Base-by-base conservation (phyloP, 805 yeast species). In the Yarrowia deformans region DNA sequence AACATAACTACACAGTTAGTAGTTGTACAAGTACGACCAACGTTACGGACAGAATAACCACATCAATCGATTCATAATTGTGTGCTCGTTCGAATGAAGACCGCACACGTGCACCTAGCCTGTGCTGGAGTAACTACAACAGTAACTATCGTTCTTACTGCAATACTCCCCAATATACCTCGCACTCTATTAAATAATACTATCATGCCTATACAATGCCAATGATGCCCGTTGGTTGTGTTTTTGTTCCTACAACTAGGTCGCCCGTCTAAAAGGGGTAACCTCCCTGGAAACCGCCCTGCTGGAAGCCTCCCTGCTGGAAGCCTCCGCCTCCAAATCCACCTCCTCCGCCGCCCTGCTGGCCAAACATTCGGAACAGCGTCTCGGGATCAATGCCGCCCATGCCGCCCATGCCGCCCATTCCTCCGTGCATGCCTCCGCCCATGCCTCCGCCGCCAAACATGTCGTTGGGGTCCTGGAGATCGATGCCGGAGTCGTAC, bases 401-500 rank as follows among this genome's bases (percentile, higher is more conserved):
- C 72, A 70, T 73, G n/a, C 78, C 77, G 12, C 71, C 72, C 72
- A 70, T 70, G 42, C 85, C 84, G 68, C 85, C 86, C 54, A 73
- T 75, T 70, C 89, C 89, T 52, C 75, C 76, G 72, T 90, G 90
- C 84, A 84, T 83, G 32, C 87, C 88, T 73, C 88, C 89, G 68
- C 88, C 88, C 58, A 73, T 73, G 64, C 86, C 87, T 70, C 83
- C 84, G 68, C 97, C 97, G 76, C 91, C 97, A 69, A 70, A 70
- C 71, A 73, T 73, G 67, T 71, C 75, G 43, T 60, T 45, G 18
- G 77, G 78, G 58, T 76, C 80, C 60, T 80, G 78, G n/a, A 79
- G 73, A 77, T 90, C 93, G 79, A 97, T 97, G 74, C 90, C 94
- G 71, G 89, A 87, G 80, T 95, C 98, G 77, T 93, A 94, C 5